Conservation (phyloP, 2,329 filamentous ascomycete genomes). For the Chaetomium globosum region DNA sequence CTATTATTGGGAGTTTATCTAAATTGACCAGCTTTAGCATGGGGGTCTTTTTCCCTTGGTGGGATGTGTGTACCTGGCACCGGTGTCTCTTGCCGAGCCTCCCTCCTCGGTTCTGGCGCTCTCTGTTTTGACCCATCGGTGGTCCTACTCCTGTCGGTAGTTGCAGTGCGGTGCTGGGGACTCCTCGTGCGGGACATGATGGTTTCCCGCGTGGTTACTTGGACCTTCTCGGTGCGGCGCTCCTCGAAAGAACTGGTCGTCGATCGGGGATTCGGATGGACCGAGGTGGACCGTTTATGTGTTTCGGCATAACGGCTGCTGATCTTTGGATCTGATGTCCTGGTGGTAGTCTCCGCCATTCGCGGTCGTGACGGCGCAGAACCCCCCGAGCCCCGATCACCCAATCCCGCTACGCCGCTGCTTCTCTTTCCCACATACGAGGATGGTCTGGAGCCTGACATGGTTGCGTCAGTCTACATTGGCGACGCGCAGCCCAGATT, state of each 20-base stretch:
- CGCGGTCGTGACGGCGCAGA: constrained; percentile 29
- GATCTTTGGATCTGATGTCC: constrained; percentile 13
- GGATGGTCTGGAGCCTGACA: constrained; percentile 38
- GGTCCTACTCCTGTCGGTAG: constrained; percentile 42
- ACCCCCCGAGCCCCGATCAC: constrained; percentile 27
- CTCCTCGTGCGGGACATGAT: constrained; percentile 62
- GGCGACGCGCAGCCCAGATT: constrained; percentile 20
- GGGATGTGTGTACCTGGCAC: constrained; percentile 46
- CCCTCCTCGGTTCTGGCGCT: constrained; percentile 49
- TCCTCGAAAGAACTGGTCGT: constrained; percentile 55
- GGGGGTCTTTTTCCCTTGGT: background rate
- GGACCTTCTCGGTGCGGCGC: constrained; percentile 57
- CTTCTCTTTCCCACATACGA: constrained; percentile 37
- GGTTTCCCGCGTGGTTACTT: constrained; percentile 65
- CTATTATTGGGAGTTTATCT: constrained; percentile 42
- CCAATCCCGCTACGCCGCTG: constrained; percentile 30
- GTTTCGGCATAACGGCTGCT: constrained; percentile 41
- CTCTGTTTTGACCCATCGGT: constrained; percentile 47
- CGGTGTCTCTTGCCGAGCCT: constrained; percentile 50
- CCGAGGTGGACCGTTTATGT: constrained; percentile 62
- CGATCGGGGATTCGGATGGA: constrained; percentile 52
- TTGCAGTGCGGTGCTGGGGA: constrained; percentile 51
- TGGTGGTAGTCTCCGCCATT: constrained; percentile 32
- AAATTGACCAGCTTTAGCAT: constrained; percentile 33
- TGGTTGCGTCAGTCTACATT: constrained; percentile 38